Conservation (phyloP, 148 eudicot genomes). For the Gaultheria prostrata region DNA sequence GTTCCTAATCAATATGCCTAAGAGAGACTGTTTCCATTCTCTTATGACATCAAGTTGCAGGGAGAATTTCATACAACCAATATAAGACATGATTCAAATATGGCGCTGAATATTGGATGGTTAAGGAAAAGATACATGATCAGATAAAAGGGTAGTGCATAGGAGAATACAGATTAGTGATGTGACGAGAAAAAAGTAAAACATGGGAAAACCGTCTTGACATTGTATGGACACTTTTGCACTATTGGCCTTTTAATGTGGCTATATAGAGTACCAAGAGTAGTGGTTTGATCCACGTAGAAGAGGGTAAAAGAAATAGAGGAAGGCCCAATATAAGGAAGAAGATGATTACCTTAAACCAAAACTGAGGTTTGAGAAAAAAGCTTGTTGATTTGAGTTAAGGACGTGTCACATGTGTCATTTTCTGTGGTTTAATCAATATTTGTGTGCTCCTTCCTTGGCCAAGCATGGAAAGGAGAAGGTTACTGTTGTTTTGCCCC, state of each 20-base stretch:
- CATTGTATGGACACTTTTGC: neutral
- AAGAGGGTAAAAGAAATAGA: neutral
- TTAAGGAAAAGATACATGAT: neutral
- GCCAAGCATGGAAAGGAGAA: neutral
- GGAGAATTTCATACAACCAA: neutral
- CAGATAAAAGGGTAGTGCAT: neutral
- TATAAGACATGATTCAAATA: neutral
- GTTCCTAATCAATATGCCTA: slow-evolving; percentile 1
- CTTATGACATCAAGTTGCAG: neutral
- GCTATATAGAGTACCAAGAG: neutral
- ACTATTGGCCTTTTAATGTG: neutral
- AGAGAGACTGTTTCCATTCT: neutral
- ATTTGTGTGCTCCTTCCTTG: neutral
- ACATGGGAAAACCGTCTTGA: neutral
- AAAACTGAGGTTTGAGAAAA: neutral
- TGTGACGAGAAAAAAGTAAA: neutral
- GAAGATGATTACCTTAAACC: neutral
- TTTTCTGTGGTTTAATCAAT: neutral
- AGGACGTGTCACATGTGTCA: neutral
- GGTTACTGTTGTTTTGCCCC: neutral
- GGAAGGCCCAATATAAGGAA: neutral
- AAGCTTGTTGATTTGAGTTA: neutral
- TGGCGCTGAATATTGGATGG: neutral
- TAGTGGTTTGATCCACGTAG: neutral
- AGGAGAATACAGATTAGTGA: neutral